Base-by-base conservation (phyloP, 2,329 filamentous ascomycete genomes). In the Raffaelea deltoideospora region DNA sequence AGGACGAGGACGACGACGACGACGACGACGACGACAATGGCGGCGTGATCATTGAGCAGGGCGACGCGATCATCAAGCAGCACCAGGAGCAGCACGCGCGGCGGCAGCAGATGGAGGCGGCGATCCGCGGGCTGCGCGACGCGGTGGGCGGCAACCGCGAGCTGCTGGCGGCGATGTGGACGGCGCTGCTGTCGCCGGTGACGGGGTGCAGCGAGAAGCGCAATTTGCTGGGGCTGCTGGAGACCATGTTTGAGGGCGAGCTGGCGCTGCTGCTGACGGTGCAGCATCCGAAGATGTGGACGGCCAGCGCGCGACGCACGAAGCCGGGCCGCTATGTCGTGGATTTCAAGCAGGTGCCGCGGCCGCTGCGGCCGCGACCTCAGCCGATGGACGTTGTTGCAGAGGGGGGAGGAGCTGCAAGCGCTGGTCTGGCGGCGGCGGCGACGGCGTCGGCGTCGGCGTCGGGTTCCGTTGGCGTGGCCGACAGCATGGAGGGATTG, bases 141-240 rank as follows among this genome's bases (percentile, higher is more conserved):
- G 61, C 66, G 38, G 52, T 69, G 34, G 39, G 41, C 40, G 57
- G 58, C 20, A 60, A 70, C 42, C 43, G 52, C 15, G 55, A 54
- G 18, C 49, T 72, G 38, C 60, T 63, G 40, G 45, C 55, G 22
- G 57, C 59, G 7, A 46, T 72, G 20, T 71, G 67, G 67, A 56
- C 56, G 31, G 65, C 67, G 13, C 49, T 69, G 6, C 56, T 60
- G 27, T 71, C 67, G 21, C 53, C 60, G 2, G 48, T 59, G 17
- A 57, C 68, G 32, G 63, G 63, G 7, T 49, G 65, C 22, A 47
- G 55, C 15, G 68, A 72, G 47, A 62, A 67, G 46, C 52, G 57
- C 21, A 64, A 65, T 44, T 45, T 72, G 10, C 48, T 72, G 27
- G 64, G 70, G 43, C 55, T 72, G 26, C 69, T 67, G 47, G 56